phyloP scores from a whole-genome alignment of 2,329 filamentous ascomycete species.

The Phyllosticta citriasiana region DNA sequence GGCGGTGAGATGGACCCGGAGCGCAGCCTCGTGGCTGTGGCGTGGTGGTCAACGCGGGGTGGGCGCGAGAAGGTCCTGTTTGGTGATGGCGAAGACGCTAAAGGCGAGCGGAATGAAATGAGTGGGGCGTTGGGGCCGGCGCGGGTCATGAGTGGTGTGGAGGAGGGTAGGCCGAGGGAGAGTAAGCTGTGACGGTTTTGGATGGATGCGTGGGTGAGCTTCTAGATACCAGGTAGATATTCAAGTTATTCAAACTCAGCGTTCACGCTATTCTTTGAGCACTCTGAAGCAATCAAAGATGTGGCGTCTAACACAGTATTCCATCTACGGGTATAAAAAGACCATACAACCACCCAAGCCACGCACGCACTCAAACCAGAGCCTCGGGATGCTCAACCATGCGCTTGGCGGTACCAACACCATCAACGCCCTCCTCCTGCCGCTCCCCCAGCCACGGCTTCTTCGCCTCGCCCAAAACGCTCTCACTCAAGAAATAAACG shows the following conservation, averaged over 20 bases:
- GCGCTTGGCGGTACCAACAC: constrained; percentile 75
- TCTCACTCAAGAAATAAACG: constrained; percentile 78
- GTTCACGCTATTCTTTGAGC: too few species aligned
- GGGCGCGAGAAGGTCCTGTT: constrained; percentile 48
- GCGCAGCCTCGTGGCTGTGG: constrained; percentile 64
- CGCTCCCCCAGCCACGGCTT: constrained; percentile 92
- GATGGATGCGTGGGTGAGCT: too few species aligned
- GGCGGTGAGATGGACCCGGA: constrained; percentile 85
- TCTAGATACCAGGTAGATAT: too few species aligned
- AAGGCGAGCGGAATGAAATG: constrained; percentile 42
- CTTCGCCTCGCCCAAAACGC: constrained; percentile 71
- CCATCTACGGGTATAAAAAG: too few species aligned
- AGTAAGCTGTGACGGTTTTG: constrained; percentile 34
- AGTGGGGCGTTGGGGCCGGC: constrained; percentile 40
- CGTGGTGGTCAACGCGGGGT: constrained; percentile 71
- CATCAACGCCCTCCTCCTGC: constrained; percentile 71
- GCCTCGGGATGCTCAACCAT: constrained; percentile 34
- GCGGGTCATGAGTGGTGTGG: constrained; percentile 12
- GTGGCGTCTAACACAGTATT: too few species aligned
- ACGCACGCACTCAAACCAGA: constrained; percentile 21
- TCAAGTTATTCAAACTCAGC: too few species aligned
- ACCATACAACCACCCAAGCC: not conserved
- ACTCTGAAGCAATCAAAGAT: too few species aligned
- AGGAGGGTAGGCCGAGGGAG: constrained; percentile 18
- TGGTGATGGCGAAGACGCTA: constrained; percentile 43